Percentiles rank a stretch among this genome's conserved stretches.
phyloP scores from a whole-genome alignment of 176 grass and related monocot genomes.

The Oryza brachyantha region DNA sequence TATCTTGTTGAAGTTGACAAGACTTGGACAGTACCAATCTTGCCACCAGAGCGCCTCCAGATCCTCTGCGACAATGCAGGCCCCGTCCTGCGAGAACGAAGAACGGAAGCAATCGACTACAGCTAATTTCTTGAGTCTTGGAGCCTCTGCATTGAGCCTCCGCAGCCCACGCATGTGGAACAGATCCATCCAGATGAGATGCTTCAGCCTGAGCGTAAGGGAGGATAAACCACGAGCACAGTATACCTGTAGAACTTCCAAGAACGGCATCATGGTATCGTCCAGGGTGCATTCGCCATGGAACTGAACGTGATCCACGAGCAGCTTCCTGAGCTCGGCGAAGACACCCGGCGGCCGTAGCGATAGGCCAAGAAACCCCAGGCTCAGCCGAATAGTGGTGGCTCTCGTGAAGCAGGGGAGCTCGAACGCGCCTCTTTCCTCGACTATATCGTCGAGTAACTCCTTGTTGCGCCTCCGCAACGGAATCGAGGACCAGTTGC shows the following conservation, averaged over 20 bases:
- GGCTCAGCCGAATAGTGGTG: background rate
- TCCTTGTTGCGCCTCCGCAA: background rate
- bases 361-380: background rate
- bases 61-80: background rate
- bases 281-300: background rate
- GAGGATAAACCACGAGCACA: background rate
- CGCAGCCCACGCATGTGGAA: background rate
- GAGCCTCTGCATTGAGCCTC: background rate
- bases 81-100: too few species aligned
- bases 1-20: background rate
- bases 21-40: background rate
- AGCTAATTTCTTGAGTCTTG: background rate
- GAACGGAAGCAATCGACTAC: background rate
- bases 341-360: background rate
- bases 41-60: background rate
- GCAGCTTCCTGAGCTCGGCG: background rate
- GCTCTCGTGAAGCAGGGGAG: slow-evolving; percentile 4
- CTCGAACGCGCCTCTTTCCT: background rate
- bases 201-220: background rate
- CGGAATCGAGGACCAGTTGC: background rate
- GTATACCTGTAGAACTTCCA: background rate
- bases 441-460: background rate
- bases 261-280: background rate
- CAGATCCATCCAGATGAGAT: background rate
- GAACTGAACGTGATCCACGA: background rate